Percentiles rank a stretch among this genome's conserved stretches.
Conservation (phyloP, 306 rosid genomes). For the Fragaria ananassa region DNA sequence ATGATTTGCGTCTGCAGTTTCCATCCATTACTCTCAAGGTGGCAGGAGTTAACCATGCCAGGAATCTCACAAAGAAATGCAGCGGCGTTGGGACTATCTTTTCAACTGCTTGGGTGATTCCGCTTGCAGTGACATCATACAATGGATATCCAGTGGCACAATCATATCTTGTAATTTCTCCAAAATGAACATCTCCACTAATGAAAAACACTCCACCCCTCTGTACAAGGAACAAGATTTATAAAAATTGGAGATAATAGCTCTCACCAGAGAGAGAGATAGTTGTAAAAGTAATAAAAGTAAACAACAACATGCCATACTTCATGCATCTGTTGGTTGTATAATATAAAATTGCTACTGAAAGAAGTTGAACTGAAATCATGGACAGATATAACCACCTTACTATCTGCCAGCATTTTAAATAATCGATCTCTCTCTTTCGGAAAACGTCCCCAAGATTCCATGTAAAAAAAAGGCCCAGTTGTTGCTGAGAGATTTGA, state of each 20-base stretch:
- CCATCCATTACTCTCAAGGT: constrained; percentile 64
- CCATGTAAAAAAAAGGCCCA: constrained; percentile 53
- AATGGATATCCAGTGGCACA: constrained; percentile 70
- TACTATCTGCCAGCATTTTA: constrained; percentile 61
- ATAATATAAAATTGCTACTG: background rate
- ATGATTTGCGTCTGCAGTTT: constrained; percentile 64
- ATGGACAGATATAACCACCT: constrained; percentile 40
- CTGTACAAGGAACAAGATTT: constrained; percentile 37
- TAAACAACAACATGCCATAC: background rate
- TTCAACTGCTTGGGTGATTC: constrained; percentile 75
- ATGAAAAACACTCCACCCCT: constrained; percentile 66
- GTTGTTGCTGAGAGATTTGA: constrained; percentile 73
- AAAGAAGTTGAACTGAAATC: constrained; percentile 6
- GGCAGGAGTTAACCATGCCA: constrained; percentile 63
- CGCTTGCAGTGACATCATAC: constrained; percentile 77
- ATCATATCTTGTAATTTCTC: constrained; percentile 75
- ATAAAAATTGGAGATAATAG: background rate
- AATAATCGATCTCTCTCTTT: constrained; percentile 71
- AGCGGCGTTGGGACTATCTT: constrained; percentile 47
- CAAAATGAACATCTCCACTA: constrained; percentile 92
- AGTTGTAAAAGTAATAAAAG: constrained; percentile 8
- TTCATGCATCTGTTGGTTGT: background rate
- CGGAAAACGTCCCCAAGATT: constrained; percentile 85
- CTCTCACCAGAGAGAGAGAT: background rate
- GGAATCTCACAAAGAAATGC: constrained; percentile 48